Conservation (phyloP, 1,284 basidiomycete species). For the Trichosporon faecale region DNA sequence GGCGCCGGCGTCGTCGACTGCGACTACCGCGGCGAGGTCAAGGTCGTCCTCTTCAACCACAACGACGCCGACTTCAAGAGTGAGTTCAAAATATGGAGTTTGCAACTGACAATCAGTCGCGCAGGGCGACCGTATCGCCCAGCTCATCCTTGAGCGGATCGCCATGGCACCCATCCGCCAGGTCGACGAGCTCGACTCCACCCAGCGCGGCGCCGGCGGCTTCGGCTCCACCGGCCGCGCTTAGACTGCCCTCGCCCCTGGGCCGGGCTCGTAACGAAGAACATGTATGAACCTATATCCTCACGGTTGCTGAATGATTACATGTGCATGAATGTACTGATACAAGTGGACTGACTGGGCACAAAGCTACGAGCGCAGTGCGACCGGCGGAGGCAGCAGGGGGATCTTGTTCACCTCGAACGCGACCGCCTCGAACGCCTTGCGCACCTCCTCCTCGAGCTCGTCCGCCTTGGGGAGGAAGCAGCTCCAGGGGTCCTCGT, state of each 20-base stretch:
- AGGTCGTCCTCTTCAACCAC: slow-evolving; percentile 92
- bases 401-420: slow-evolving; percentile 75
- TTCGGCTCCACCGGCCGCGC: slow-evolving; percentile 87
- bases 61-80: slow-evolving; percentile 83
- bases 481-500: slow-evolving; percentile 45
- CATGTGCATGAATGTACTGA: background rate
- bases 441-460: slow-evolving; percentile 53
- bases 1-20: slow-evolving; percentile 96
- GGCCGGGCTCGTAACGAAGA: background rate
- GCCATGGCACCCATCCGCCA: slow-evolving; percentile 79
- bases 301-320: background rate
- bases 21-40: slow-evolving; percentile 89
- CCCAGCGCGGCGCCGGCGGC: slow-evolving; percentile 77
- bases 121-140: slow-evolving; percentile 89
- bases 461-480: slow-evolving; percentile 28
- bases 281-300: background rate
- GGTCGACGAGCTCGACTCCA: slow-evolving; percentile 78
- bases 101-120: slow-evolving; percentile 60
- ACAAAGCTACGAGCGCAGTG: slow-evolving; percentile 38
- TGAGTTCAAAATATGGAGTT: slow-evolving; percentile 47
- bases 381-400: slow-evolving; percentile 70
- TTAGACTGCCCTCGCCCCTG: slow-evolving; percentile 24
- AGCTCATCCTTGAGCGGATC: slow-evolving; percentile 89
- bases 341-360: background rate
- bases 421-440: slow-evolving; percentile 61